Conservation (phyloP, 2,329 filamentous ascomycete genomes). For the Alternaria gansuensis region DNA sequence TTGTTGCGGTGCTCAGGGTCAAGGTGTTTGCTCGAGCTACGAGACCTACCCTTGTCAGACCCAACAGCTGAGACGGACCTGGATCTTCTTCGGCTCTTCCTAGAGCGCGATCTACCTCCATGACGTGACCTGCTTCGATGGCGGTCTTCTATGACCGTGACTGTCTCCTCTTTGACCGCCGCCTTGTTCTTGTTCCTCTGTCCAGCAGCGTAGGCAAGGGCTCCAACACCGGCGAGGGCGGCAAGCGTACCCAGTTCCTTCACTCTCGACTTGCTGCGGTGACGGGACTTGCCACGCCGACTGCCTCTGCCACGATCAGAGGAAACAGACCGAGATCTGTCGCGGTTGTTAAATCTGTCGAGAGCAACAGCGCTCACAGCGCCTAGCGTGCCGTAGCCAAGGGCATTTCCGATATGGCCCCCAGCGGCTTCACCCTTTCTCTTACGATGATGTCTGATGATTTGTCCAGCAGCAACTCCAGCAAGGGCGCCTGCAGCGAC, state of each 20-base stretch:
- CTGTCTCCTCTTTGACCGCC: conserved; percentile 47
- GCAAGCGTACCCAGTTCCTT: conserved; percentile 67
- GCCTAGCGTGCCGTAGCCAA: conserved; percentile 69
- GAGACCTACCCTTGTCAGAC: conserved; percentile 42
- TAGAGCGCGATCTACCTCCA: conserved; percentile 53
- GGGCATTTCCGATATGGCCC: conserved; percentile 61
- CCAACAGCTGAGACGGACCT: conserved; percentile 51
- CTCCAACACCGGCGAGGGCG: conserved; percentile 68
- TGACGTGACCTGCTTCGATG: conserved; percentile 50
- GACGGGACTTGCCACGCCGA: conserved; percentile 41
- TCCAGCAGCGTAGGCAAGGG: conserved; percentile 63
- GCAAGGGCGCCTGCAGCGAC: conserved; percentile 70
- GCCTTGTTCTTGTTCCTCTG: conserved; percentile 60
- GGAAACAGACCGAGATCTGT: conserved; percentile 55
- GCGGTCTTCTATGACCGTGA: conserved; percentile 55
- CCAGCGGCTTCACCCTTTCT: conserved; percentile 64
- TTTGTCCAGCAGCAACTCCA: conserved; percentile 68
- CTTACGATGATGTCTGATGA: conserved; percentile 67
- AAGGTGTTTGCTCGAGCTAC: conserved; percentile 56
- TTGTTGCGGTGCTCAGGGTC: conserved; percentile 64
- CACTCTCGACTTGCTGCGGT: conserved; percentile 53
- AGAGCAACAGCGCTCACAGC: conserved; percentile 69
- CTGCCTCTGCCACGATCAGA: conserved; percentile 40
- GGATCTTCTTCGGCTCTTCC: conserved; percentile 42
- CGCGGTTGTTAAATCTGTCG: conserved; percentile 60